Evolutionary conservation across 768 basidiomycete genomes (phyloP), one percentile per base, ranked within the genome.

Genomic region (Xerocomus spinulosus): DNA sequence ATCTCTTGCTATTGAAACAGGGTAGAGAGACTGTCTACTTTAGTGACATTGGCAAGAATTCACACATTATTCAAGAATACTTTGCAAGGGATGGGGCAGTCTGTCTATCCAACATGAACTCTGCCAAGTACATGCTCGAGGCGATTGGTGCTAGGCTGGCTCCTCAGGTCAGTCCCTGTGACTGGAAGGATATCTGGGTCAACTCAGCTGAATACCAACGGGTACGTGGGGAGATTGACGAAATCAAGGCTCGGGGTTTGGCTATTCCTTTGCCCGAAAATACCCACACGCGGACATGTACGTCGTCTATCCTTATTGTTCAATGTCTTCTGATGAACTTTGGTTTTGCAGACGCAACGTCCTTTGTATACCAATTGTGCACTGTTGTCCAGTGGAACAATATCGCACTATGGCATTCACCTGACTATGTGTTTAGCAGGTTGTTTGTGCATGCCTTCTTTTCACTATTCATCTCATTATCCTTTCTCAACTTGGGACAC

Each of bases 1-100:
- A 82, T 32, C 68, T 85, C 37, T 63, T 87, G 23, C 70, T 86
- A 9, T 70, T 85, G 14, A 82, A 92, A 57, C 72, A 74, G 14
- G 92, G 92, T 2, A 92, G 92, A 7, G 83, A 89, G 63, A 92
- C 91, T 0, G 88, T 93, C n/a, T 95, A 94, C 74, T 94, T 90
- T 60, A 92, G 92, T 34, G 85, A 88, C 51, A 89, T 94, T 42
- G 92, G 91, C 37, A 63, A 73, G 35, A 85, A 90, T 52, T 86
- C 88, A 4, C 59, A 69, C 2, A 71, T 81, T 28, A 70, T 94
- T 41, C 81, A 79, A 21, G 73, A 81, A 5, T 95, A 95, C 70
- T 91, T 93, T 61, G 79, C 80, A 20, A 73, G 73, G 15, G 69
- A 87, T 52, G 90, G 91, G 13, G 92, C 64, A 4, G 51, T 64